Percentiles rank a stretch among this genome's conserved stretches.
phyloP scores from a whole-genome alignment of 106 monocot species.

The Ottelia alismoides region DNA sequence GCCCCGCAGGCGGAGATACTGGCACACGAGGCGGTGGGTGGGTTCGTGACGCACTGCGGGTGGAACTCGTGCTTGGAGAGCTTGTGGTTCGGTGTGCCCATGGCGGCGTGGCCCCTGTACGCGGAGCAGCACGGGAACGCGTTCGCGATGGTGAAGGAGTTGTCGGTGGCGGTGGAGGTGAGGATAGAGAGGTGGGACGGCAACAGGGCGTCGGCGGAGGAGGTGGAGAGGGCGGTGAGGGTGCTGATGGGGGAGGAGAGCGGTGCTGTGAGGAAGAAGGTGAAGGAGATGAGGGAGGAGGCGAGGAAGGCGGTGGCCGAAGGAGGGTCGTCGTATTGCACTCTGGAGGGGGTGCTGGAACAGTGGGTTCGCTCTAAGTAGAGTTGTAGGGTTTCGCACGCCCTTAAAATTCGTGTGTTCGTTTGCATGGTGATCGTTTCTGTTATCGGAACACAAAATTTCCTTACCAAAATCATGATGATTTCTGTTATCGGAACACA shows the following conservation, averaged over 20 bases:
- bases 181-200: background rate
- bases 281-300: constrained; percentile 7
- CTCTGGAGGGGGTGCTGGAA: too few relatives aligned
- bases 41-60: constrained; percentile 54
- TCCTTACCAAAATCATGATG: too few relatives aligned
- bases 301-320: background rate
- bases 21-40: constrained; percentile 28
- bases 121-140: constrained; percentile 29
- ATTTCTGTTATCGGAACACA: too few relatives aligned
- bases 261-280: constrained; percentile 2
- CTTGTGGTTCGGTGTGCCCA: constrained; percentile 39
- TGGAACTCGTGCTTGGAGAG: constrained; percentile 54
- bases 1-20: constrained; percentile 29
- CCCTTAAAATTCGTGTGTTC: too few relatives aligned
- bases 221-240: constrained; percentile 6
- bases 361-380: too few relatives aligned
- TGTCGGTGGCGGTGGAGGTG: constrained; percentile 2
- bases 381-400: too few relatives aligned
- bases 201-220: too few relatives aligned
- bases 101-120: constrained; percentile 39
- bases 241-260: constrained; percentile 1
- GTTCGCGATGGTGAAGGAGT: background rate
- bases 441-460: too few relatives aligned
- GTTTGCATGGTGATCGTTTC: too few relatives aligned
- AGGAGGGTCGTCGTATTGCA: constrained; percentile 6